A percentile compares a stretch with the other conserved stretches of the same genome.
Conservation (phyloP, 1,139 yeast species). For the Groenewaldozyma auringiensis region DNA sequence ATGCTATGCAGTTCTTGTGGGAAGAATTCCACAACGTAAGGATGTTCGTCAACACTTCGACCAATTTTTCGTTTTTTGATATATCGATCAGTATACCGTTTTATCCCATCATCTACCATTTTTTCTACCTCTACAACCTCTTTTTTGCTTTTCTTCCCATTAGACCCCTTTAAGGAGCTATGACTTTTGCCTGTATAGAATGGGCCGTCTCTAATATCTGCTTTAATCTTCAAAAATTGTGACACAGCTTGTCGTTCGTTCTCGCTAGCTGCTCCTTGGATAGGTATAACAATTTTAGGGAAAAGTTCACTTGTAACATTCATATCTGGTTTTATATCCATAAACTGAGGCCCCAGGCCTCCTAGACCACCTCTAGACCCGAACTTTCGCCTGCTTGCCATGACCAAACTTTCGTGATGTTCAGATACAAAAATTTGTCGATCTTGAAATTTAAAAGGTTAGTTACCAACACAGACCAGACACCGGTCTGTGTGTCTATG, state of each 20-base stretch:
- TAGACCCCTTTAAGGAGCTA: background rate
- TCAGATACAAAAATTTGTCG: conserved; percentile 52
- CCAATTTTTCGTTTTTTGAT: conserved; percentile 69
- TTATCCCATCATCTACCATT: conserved; percentile 27
- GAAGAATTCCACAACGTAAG: conserved; percentile 51
- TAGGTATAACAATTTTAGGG: conserved; percentile 40
- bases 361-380: conserved; percentile 13
- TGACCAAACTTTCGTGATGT: conserved; percentile 21
- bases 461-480: too few relatives aligned
- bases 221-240: conserved; percentile 53
- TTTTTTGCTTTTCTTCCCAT: conserved; percentile 18
- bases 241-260: conserved; percentile 55
- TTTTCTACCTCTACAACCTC: conserved; percentile 25
- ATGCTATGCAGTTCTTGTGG: conserved; percentile 74
- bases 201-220: conserved; percentile 62
- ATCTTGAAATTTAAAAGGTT: too few relatives aligned
- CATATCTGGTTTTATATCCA: conserved; percentile 22
- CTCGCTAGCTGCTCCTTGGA: conserved; percentile 53
- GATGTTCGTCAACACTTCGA: conserved; percentile 73
- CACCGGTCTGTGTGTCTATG: too few relatives aligned
- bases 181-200: conserved; percentile 53
- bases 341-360: conserved; percentile 14
- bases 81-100: conserved; percentile 33
- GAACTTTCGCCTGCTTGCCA: background rate
- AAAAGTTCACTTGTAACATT: conserved; percentile 24